Evolutionary conservation across 1,139 yeast species (phyloP).

Genomic region (Candida tetrigidarum): DNA sequence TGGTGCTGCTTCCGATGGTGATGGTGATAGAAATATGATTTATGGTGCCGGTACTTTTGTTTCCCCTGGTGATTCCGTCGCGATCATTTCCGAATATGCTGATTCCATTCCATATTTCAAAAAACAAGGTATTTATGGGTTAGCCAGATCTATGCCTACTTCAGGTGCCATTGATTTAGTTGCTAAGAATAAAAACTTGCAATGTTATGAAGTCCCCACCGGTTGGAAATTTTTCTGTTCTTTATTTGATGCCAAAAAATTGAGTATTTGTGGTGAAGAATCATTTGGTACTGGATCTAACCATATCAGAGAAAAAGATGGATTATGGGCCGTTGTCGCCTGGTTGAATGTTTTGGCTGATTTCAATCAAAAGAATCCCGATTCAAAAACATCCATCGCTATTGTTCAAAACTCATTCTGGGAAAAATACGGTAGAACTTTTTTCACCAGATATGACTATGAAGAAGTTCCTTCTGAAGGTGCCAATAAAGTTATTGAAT

Average conservation of each 20-base stretch:
- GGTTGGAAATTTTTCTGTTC: conserved; percentile 99
- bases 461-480: conserved; percentile 81
- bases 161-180: conserved; percentile 93
- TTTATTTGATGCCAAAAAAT: conserved; percentile 86
- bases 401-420: conserved; percentile 87
- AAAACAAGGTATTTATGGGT: conserved; percentile 84
- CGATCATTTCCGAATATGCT: conserved; percentile 95
- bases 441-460: conserved; percentile 94
- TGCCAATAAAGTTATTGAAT: conserved; percentile 69
- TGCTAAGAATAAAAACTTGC: conserved; percentile 74
- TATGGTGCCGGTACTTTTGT: conserved; percentile 96
- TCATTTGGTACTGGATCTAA: conserved; percentile 98
- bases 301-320: conserved; percentile 97
- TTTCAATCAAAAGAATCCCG: conserved; percentile 60
- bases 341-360: conserved; percentile 96
- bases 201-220: conserved; percentile 94
- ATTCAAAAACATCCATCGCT: conserved; percentile 62
- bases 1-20: conserved; percentile 99
- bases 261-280: conserved; percentile 98
- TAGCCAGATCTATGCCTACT: conserved; percentile 99
- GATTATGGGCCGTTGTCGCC: conserved; percentile 96
- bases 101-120: conserved; percentile 87
- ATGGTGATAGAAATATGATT: conserved; percentile 98
- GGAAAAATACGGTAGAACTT: conserved; percentile 95
- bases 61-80: conserved; percentile 98